Evolutionary conservation across 495 filamentous ascomycete genomes (phyloP).

Genomic region (Friedmanniomyces endolithicus): DNA sequence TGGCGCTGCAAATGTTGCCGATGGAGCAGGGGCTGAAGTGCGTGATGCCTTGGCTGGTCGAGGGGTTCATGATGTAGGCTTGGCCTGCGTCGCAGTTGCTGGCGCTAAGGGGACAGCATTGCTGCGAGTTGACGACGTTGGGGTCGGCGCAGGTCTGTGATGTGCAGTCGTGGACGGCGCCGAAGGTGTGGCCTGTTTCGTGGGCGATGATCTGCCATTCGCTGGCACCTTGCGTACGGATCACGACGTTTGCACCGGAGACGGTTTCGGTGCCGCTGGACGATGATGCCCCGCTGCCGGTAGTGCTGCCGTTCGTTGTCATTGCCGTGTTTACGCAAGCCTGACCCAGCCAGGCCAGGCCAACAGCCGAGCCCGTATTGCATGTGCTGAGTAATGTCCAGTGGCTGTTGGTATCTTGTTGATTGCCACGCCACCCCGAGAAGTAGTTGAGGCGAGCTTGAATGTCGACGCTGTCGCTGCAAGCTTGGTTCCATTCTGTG

Average conservation of each 20-base stretch:
- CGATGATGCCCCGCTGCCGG: constrained; percentile 28
- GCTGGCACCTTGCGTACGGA: constrained; percentile 49
- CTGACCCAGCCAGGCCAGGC: constrained; percentile 85
- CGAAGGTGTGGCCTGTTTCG: constrained; percentile 89
- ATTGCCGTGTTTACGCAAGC: constrained; percentile 48
- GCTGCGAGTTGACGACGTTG: constrained; percentile 49
- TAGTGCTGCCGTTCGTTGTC: constrained; percentile 27
- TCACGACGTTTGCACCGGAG: constrained; percentile 80
- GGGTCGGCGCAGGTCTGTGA: constrained; percentile 48
- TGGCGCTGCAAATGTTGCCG: constrained; percentile 89
- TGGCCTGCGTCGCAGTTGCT: constrained; percentile 61
- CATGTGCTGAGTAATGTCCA: constrained; percentile 90
- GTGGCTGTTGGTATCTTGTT: constrained; percentile 69
- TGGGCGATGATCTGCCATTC: constrained; percentile 98
- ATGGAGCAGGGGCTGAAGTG: constrained; percentile 78
- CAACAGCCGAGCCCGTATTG: constrained; percentile 73
- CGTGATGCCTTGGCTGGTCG: constrained; percentile 55
- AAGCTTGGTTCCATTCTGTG: constrained; percentile 72
- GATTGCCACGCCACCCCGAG: constrained; percentile 69
- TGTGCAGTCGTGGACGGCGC: constrained; percentile 88
- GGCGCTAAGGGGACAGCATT: constrained; percentile 75
- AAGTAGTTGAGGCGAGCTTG: constrained; percentile 75
- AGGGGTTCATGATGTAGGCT: constrained; percentile 90
- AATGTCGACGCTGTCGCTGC: constrained; percentile 50
- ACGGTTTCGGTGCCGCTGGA: constrained; percentile 47